Base-by-base conservation (phyloP, 1,284 basidiomycete genomes). In the Apiotrichum laibachii region DNA sequence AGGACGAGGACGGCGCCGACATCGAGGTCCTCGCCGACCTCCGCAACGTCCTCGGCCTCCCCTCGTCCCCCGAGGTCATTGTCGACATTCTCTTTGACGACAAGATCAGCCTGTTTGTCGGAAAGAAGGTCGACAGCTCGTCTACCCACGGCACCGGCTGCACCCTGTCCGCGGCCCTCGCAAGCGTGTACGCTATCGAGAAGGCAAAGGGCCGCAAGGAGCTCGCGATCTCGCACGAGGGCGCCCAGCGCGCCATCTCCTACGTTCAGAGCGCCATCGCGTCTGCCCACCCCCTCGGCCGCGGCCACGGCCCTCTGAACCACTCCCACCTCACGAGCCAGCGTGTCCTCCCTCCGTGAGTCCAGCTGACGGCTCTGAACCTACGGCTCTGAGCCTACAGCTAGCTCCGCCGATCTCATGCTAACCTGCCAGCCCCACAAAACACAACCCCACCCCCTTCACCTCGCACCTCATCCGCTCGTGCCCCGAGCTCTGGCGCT, bases 111-210 rank as follows among this genome's bases (percentile, higher is more conserved):
- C 61, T 92, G 18, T 89, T 88, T 61, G 82, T 88, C 21, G 84
- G 86, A 2, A 85, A 85, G 4, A 80, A 84, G 22, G 80, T 94
- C 26, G 81, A 87, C 6, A 87, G 87, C 12, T 83, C 77, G 26
- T 90, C 82, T 64, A 94, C 93, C 0, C 94, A 97, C 71, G 94
- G 94, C 1, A 97, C 94, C 0, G 94, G 94, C 1, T 98, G 93
- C 73, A 97, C 94, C 0, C 81, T 97, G 11, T 88, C 87, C 43
- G 87, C 92, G 0, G 90, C 92, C 0, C 82, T 96, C 16, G 86
- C 88, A 1, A 86, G 86, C 53, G 44, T 61, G 15, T 59, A 66
- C 40, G 71, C 66, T 34, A 37, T 47, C n/a, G 45, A 60, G 34
- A 37, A 49, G 22, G n/a, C 18, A n/a, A n/a, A n/a, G 8, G 49